Conservation (phyloP, 768 basidiomycete species). For the Leccinum rimulosum region DNA sequence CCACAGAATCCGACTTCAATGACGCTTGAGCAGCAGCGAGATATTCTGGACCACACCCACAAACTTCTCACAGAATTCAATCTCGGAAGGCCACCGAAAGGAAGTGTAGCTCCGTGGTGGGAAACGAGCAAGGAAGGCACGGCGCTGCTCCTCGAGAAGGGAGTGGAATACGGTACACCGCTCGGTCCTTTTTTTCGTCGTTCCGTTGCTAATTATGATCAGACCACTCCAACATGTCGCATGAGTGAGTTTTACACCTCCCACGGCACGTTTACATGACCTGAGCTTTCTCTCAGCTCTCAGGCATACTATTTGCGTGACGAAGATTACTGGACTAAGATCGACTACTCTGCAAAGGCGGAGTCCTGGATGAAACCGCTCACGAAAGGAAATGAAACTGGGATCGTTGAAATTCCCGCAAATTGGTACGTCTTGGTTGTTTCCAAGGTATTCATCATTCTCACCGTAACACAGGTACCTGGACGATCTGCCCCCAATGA, state of each 20-base stretch:
- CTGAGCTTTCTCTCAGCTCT: constrained; percentile 34
- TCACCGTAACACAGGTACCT: constrained; percentile 44
- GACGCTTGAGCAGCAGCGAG: constrained; percentile 64
- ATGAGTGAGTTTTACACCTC: constrained; percentile 37
- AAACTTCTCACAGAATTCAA: constrained; percentile 67
- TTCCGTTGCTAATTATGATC: constrained; percentile 6
- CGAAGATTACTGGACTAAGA: constrained; percentile 70
- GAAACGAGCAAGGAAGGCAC: constrained; percentile 69
- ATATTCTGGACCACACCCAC: constrained; percentile 65
- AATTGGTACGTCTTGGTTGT: constrained; percentile 50
- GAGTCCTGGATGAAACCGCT: constrained; percentile 76
- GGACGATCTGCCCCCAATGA: constrained; percentile 75
- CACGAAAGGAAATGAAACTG: constrained; percentile 58
- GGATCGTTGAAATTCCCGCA: constrained; percentile 61
- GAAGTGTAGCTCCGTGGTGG: constrained; percentile 79
- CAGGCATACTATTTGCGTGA: constrained; percentile 69
- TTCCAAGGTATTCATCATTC: neutral
- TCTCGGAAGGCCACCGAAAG: constrained; percentile 54
- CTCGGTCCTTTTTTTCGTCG: neutral
- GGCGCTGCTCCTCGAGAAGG: constrained; percentile 61
- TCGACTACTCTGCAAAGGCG: constrained; percentile 58
- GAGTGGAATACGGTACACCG: constrained; percentile 66
- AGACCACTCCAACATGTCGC: constrained; percentile 61
- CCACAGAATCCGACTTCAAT: constrained; percentile 57
- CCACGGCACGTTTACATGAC: neutral